A percentile compares a stretch with the other conserved stretches of the same genome.
Conservation (phyloP, 2,329 filamentous ascomycete species). For the Calonectria ilicicola region DNA sequence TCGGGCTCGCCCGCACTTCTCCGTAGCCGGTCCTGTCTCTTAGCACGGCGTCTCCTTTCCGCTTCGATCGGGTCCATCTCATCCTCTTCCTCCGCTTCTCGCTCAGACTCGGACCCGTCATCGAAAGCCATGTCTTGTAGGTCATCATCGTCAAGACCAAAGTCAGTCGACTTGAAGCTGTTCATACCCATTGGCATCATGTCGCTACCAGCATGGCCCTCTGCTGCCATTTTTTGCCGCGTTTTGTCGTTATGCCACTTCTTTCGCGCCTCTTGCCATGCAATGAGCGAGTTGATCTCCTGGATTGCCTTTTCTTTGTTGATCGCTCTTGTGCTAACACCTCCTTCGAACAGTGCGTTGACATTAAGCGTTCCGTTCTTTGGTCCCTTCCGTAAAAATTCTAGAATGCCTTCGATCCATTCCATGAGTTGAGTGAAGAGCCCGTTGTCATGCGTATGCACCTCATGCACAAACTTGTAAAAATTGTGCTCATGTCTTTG, state of each 20-base stretch:
- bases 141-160: slow-evolving; percentile 89
- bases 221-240: slow-evolving; percentile 97
- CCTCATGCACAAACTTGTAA: slow-evolving; percentile 99
- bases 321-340: slow-evolving; percentile 73
- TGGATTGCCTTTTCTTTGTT: slow-evolving; percentile 78
- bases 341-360: slow-evolving; percentile 91
- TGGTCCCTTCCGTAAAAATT: slow-evolving; percentile 90
- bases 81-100: slow-evolving; percentile 80
- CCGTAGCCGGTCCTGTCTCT: slow-evolving; percentile 83
- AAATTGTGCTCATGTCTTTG: slow-evolving; percentile 95
- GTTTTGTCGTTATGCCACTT: slow-evolving; percentile 99
- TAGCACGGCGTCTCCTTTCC: slow-evolving; percentile 82
- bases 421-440: slow-evolving; percentile 96
- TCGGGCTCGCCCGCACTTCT: slow-evolving; percentile 84
- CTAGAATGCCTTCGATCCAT: slow-evolving; percentile 95
- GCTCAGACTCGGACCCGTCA: slow-evolving; percentile 73
- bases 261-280: slow-evolving; percentile 95
- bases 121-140: slow-evolving; percentile 88
- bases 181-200: slow-evolving; percentile 65
- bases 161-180: slow-evolving; percentile 82
- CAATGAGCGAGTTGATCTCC: slow-evolving; percentile 88
- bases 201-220: slow-evolving; percentile 64
- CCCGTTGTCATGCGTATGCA: slow-evolving; percentile 96
- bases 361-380: slow-evolving; percentile 90
- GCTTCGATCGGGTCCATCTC: slow-evolving; percentile 88